Evolutionary conservation across 1,284 basidiomycete genomes (phyloP), one percentile per base, ranked within the genome.

Genomic region (Coniferiporia weirii): DNA sequence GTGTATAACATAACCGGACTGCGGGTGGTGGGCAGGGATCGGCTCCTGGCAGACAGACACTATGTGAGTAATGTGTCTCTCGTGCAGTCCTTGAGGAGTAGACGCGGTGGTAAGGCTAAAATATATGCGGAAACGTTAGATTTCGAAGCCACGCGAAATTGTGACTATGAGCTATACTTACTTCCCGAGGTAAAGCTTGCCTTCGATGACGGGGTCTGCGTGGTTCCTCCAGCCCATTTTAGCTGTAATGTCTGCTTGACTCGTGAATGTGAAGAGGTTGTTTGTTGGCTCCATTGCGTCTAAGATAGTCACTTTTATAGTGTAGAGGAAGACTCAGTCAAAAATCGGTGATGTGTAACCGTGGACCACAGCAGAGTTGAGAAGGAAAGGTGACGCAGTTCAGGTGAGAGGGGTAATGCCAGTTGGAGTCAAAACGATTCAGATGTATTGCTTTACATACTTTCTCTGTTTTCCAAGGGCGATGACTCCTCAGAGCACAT

Each of bases 131-230:
- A 15, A 27, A 32, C 44, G 19, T 46, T n/a, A 9, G 12, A n/a
- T 12, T 19, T 46, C 17, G 17, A 17, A n/a, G 8, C 4, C 17
- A 19, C 15, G 20, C n/a, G 4, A 15, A 20, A 15, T 36, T 40
- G 7, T 0, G 6, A 15, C 22, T 15, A 47, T 34, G 9, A 32
- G n/a, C 43, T 34, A 38, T 35, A 58, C 56, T 54, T n/a, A 61
- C 60, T 61, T 61, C 51, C 60, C 60, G 45, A 61, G 60, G 52
- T 61, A 61, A 22, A 61, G 60, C 27, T 61, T 61, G 22, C 60
- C 60, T n/a, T 58, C 60, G 27, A 61, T 61, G 38, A 61, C 52
- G 20, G 60, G 51, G 48, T 61, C 60, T 34, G 60, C 51, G 56
- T 61, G 56, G 38, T 61, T 61, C 38, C 60, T 61, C 57, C 57